These are phyloP conservation scores for Pichia cephalocereana DNA, from an alignment of 805 yeast species.

Conservation along the genomic window DNA sequence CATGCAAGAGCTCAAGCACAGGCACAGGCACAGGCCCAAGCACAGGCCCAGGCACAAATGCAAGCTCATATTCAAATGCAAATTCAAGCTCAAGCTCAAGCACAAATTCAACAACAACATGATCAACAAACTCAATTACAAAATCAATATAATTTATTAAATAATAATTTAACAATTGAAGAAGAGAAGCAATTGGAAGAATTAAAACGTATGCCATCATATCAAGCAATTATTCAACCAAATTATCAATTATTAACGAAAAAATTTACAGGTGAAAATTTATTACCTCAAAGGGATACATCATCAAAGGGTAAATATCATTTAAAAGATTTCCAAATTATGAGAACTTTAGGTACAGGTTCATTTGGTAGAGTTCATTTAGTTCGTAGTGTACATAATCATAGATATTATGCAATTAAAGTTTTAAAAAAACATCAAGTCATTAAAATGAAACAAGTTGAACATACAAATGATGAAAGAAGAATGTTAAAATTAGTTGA, in stretches of 20 bases:
- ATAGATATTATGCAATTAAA: constrained; percentile 52
- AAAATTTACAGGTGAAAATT: constrained; percentile 18
- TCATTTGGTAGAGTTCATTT: constrained; percentile 54
- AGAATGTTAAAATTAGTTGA: constrained; percentile 49
- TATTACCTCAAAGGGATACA: constrained; percentile 28
- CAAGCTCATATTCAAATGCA: not conserved
- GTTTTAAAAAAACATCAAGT: constrained; percentile 49
- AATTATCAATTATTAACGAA: constrained; percentile 21
- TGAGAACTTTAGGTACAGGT: constrained; percentile 53
- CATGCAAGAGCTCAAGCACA: not conserved
- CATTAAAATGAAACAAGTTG: constrained; percentile 53
- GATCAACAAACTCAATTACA: constrained; percentile 5
- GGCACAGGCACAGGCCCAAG: not conserved
- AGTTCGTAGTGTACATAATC: constrained; percentile 49
- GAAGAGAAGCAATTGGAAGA: constrained; percentile 23
- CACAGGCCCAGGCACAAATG: not conserved
- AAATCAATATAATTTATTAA: not conserved
- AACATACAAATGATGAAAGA: constrained; percentile 55
- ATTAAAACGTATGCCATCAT: constrained; percentile 27
- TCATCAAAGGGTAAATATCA: constrained; percentile 50
- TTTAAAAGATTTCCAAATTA: constrained; percentile 45
- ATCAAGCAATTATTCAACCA: constrained; percentile 29
- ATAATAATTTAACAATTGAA: constrained; percentile 13
- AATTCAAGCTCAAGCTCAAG: not conserved
- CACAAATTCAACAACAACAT: not conserved